These are phyloP conservation scores for Suhomyces emberorum DNA, from an alignment of 805 yeast species.

Conservation along the genomic window DNA sequence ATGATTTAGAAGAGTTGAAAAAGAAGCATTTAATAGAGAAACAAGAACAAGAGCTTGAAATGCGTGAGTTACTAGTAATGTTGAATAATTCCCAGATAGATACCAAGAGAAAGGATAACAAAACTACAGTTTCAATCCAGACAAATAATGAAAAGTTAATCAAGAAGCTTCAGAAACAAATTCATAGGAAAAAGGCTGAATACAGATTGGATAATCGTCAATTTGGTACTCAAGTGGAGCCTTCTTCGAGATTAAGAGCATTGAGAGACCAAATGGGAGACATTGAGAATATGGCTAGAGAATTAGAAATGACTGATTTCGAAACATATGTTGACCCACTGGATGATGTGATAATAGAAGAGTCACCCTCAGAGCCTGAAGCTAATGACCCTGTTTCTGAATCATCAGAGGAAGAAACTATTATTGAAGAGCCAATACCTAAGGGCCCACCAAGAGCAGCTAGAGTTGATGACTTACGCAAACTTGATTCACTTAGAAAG, in stretches of 20 bases:
- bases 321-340: conserved; percentile 32
- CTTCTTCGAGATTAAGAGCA: conserved; percentile 69
- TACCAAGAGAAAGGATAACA: conserved; percentile 27
- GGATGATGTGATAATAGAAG: conserved; percentile 2
- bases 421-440: conserved; percentile 16
- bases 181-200: conserved; percentile 46
- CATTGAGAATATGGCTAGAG: conserved; percentile 79
- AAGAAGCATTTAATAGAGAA: conserved; percentile 59
- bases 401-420: conserved; percentile 17
- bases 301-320: conserved; percentile 82
- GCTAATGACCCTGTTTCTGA: conserved; percentile 13
- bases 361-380: conserved; percentile 16
- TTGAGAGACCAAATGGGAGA: conserved; percentile 82
- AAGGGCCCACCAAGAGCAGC: conserved; percentile 39
- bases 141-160: conserved; percentile 35
- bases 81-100: conserved; percentile 43
- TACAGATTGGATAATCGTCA: conserved; percentile 43
- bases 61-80: conserved; percentile 67
- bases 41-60: conserved; percentile 72
- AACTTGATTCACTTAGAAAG: conserved; percentile 52
- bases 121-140: conserved; percentile 35
- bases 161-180: conserved; percentile 42
- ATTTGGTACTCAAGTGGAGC: conserved; percentile 61
- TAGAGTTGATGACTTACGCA: conserved; percentile 51
- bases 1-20: conserved; percentile 62